These are phyloP conservation scores for Fomitopsis serialis DNA, from an alignment of 768 basidiomycete genomes.

Conservation along the genomic window DNA sequence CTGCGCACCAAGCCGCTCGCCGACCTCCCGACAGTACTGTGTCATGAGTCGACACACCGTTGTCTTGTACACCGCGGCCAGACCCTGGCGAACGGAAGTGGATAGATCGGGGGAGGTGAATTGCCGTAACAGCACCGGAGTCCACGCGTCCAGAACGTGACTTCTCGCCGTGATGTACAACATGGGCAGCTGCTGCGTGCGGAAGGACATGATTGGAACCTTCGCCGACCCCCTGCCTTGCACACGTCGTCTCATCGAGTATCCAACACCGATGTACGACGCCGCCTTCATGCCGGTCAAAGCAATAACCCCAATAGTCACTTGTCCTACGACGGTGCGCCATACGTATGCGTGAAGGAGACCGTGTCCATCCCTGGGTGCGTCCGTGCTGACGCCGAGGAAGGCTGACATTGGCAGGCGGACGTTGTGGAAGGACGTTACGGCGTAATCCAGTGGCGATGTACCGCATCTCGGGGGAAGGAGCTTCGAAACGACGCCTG, in stretches of 20 bases:
- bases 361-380: conserved; percentile 10
- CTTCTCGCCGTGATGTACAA: conserved; percentile 28
- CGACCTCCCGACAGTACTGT: conserved; percentile 13
- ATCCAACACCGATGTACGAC: conserved; percentile 23
- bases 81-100: conserved; percentile 15
- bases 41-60: conserved; percentile 20
- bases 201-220: conserved; percentile 31
- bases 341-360: conserved; percentile 23
- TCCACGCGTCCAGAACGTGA: conserved; percentile 29
- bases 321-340: conserved; percentile 27
- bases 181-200: conserved; percentile 38
- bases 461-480: conserved; percentile 26
- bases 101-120: conserved; percentile 8
- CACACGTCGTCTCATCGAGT: conserved; percentile 26
- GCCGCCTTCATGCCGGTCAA: conserved; percentile 20
- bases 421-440: conserved; percentile 33
- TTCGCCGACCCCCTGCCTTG: neutral
- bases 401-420: conserved; percentile 26
- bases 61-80: conserved; percentile 29
- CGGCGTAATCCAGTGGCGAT: conserved; percentile 26
- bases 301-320: conserved; percentile 13
- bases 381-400: conserved; percentile 19
- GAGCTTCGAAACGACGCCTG: conserved; percentile 15
- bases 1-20: conserved; percentile 39
- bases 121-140: conserved; percentile 22